Conservation (phyloP, 1,284 basidiomycete genomes). For the Puccinia coronata region DNA sequence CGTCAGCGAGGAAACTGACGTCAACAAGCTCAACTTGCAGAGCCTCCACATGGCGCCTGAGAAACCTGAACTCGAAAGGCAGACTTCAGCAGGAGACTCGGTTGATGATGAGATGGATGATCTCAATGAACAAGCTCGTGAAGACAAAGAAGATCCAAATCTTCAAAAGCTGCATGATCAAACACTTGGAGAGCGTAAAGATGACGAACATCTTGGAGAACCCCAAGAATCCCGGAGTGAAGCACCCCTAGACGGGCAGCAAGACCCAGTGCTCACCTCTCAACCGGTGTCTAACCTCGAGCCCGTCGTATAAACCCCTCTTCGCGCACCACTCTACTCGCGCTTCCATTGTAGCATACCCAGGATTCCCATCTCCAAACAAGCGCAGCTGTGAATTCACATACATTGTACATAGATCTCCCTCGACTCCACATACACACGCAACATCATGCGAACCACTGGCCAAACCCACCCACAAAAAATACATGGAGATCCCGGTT, state of each 20-base stretch:
- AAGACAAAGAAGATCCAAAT: not conserved
- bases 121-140: not conserved
- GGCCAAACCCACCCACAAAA: too few relatives aligned
- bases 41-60: not conserved
- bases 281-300: not conserved
- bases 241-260: not conserved
- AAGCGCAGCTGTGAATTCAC: not conserved
- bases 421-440: too few relatives aligned
- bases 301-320: not conserved
- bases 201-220: not conserved
- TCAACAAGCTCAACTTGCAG: not conserved
- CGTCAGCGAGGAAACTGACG: conserved; percentile 14
- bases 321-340: too few relatives aligned
- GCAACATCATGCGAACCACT: too few relatives aligned
- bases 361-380: not conserved
- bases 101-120: not conserved
- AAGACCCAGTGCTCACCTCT: not conserved
- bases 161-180: not conserved
- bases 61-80: not conserved
- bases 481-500: too few relatives aligned
- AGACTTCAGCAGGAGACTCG: not conserved
- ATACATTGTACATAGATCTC: too few relatives aligned
- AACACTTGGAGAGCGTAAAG: not conserved
- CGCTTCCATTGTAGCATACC: not conserved
- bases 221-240: not conserved